Percentiles rank a stretch among this genome's conserved stretches.
Conservation (phyloP, 2,329 filamentous ascomycete species). For the Botrytis paeoniae region DNA sequence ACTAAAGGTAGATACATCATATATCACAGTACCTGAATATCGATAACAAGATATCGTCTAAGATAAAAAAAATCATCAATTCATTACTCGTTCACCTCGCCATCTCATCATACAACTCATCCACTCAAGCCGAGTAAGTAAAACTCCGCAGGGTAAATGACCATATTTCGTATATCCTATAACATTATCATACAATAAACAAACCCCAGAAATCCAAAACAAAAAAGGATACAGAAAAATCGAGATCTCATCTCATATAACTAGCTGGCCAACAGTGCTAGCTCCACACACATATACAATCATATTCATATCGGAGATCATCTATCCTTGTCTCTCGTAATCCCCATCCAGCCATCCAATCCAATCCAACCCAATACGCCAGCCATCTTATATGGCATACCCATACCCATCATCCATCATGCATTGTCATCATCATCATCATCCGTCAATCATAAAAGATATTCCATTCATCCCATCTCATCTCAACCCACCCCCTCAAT, state of each 20-base stretch:
- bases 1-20: neutral
- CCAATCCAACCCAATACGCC: neutral
- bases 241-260: neutral
- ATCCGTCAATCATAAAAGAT: neutral
- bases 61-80: neutral
- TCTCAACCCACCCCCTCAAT: neutral
- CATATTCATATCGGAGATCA: neutral
- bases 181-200: neutral
- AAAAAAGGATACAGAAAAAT: neutral
- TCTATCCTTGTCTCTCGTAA: neutral
- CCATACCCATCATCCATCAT: neutral
- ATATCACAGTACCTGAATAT: too few species aligned
- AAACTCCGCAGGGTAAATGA: neutral
- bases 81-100: neutral
- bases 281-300: neutral
- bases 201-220: neutral
- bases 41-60: neutral
- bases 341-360: neutral
- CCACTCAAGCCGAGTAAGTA: too few species aligned
- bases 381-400: neutral
- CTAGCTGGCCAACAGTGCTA: neutral
- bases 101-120: neutral
- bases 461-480: neutral
- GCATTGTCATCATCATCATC: too few species aligned
- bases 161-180: neutral